Evolutionary conservation across 2,329 filamentous ascomycete genomes (phyloP).

Genomic region (Microcyclospora pomicola): DNA sequence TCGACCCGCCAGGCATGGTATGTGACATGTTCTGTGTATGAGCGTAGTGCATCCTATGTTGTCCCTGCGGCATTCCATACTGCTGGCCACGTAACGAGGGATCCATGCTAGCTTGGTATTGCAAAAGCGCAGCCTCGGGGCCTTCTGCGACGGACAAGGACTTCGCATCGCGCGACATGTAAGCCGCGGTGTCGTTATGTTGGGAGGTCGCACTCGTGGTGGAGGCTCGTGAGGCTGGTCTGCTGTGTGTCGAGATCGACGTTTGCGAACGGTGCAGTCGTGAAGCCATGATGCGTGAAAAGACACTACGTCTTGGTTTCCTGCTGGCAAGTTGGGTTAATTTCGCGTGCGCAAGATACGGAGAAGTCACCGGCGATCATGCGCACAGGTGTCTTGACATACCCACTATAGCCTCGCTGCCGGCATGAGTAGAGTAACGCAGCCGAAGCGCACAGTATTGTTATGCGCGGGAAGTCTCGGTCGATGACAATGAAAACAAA

Average conservation of each 20-base stretch:
- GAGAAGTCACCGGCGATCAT: neutral
- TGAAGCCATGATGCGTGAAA: conserved; percentile 6
- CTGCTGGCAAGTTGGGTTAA: neutral
- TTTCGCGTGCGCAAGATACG: neutral
- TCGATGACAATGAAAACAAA: too few relatives aligned
- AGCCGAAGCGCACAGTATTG: too few relatives aligned
- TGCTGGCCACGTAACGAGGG: conserved; percentile 10
- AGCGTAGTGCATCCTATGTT: conserved; percentile 9
- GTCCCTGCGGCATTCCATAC: conserved; percentile 8
- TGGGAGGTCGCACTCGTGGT: conserved; percentile 22
- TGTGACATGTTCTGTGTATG: conserved; percentile 12
- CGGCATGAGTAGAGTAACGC: too few relatives aligned
- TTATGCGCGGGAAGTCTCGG: too few relatives aligned
- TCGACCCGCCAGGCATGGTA: conserved; percentile 6
- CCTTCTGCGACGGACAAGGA: conserved; percentile 6
- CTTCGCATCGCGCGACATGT: conserved; percentile 13
- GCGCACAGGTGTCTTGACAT: too few relatives aligned
- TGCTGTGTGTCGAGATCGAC: conserved; percentile 16
- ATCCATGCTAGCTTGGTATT: conserved; percentile 17
- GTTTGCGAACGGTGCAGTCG: conserved; percentile 8
- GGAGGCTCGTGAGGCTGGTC: conserved; percentile 21
- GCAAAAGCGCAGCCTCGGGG: conserved; percentile 20
- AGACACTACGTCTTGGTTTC: too few relatives aligned
- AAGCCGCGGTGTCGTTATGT: conserved; percentile 10
- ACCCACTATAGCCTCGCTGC: too few relatives aligned